A percentile compares a stretch with the other conserved stretches of the same genome.
Conservation (phyloP, 768 basidiomycete species). For the Cantharellus cinnabarinus region DNA sequence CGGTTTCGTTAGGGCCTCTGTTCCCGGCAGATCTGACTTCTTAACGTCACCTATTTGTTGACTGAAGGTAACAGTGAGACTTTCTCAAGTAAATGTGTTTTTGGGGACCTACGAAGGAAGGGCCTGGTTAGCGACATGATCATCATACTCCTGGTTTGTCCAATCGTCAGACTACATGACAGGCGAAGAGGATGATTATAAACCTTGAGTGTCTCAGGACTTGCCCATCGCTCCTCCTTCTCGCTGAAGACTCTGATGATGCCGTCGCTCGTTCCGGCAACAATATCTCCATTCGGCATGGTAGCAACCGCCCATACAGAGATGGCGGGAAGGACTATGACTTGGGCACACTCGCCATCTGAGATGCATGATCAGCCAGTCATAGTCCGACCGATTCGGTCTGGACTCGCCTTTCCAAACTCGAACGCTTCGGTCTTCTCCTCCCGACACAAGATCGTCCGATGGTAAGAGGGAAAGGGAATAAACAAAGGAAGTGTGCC, state of each 20-base stretch:
- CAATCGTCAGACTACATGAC: not conserved
- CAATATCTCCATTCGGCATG: constrained; percentile 80
- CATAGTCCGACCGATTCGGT: not conserved
- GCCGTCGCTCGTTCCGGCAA: constrained; percentile 79
- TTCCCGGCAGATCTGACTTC: constrained; percentile 70
- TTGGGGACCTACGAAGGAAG: constrained; percentile 32
- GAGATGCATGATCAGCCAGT: not conserved
- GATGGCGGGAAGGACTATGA: constrained; percentile 80
- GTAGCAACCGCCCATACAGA: constrained; percentile 91
- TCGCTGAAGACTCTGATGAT: constrained; percentile 71
- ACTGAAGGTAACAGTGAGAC: constrained; percentile 10
- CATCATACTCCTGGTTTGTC: constrained; percentile 30
- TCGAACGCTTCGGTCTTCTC: constrained; percentile 84
- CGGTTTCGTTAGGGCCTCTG: constrained; percentile 64
- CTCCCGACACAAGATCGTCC: constrained; percentile 71
- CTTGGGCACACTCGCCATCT: constrained; percentile 82
- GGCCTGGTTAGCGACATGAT: constrained; percentile 53
- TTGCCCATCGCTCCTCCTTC: constrained; percentile 52
- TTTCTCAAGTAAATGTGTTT: not conserved
- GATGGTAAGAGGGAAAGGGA: constrained; percentile 61
- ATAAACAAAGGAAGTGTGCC: constrained; percentile 95
- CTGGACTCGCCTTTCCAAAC: constrained; percentile 61
- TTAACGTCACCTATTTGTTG: constrained; percentile 88
- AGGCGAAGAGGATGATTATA: constrained; percentile 2
- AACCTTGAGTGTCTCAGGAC: constrained; percentile 36